Evolutionary conservation across 352 stramenopile genomes (phyloP).

Genomic region (Phytophthora chlamydospora): DNA sequence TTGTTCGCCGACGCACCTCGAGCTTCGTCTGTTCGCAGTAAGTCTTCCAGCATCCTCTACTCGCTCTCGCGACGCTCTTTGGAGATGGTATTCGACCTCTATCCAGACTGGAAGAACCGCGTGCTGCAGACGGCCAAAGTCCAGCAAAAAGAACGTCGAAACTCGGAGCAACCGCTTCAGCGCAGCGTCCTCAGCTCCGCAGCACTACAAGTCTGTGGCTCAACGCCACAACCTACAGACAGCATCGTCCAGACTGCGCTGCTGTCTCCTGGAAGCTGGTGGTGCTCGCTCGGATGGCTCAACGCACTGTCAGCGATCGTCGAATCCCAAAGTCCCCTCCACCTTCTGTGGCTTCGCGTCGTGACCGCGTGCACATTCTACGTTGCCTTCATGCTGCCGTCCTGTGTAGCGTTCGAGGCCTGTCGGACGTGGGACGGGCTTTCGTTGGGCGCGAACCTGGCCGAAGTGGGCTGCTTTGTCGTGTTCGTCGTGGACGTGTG

Average conservation of each 20-base stretch:
- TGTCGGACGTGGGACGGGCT: slow-evolving; percentile 43
- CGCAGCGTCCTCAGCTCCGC: slow-evolving; percentile 3
- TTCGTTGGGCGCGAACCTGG: slow-evolving; percentile 29
- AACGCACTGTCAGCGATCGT: slow-evolving; percentile 20
- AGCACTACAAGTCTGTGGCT: not conserved
- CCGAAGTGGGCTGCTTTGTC: slow-evolving; percentile 45
- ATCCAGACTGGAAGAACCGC: slow-evolving; percentile 54
- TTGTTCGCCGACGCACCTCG: slow-evolving; percentile 51
- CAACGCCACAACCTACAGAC: not conserved
- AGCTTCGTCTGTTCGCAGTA: slow-evolving; percentile 40
- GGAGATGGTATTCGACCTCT: slow-evolving; percentile 58
- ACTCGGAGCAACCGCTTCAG: not conserved
- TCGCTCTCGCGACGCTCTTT: slow-evolving; percentile 47
- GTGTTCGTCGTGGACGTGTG: slow-evolving; percentile 57
- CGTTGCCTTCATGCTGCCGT: slow-evolving; percentile 53
- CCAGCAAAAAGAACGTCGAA: slow-evolving; percentile 26
- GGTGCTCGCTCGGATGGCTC: slow-evolving; percentile 1
- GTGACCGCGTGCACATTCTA: slow-evolving; percentile 45
- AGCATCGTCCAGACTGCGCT: slow-evolving; percentile 1
- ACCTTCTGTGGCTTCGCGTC: slow-evolving; percentile 52
- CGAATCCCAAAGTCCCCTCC: slow-evolving; percentile 43
- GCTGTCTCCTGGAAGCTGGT: not conserved
- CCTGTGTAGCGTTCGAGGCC: slow-evolving; percentile 54
- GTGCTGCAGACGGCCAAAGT: slow-evolving; percentile 55
- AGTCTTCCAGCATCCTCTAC: slow-evolving; percentile 62